Evolutionary conservation across 768 basidiomycete genomes (phyloP).

Genomic region (Hortiboletus flavorubellus): DNA sequence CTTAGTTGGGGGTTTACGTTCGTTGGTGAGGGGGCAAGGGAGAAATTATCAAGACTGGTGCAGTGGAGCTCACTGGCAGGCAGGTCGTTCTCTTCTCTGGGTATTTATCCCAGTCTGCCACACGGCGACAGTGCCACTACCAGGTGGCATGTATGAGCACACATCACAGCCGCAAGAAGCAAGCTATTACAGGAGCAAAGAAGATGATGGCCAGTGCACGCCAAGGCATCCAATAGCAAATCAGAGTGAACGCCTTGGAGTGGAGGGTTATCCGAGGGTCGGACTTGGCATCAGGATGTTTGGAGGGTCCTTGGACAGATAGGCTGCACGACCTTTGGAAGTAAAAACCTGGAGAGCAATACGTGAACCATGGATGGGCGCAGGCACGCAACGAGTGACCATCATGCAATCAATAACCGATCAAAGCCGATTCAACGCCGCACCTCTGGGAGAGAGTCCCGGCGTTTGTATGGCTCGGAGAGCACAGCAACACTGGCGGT

Average conservation of each 20-base stretch:
- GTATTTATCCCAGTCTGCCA: slow-evolving; percentile 25
- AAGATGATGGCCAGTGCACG: slow-evolving; percentile 7
- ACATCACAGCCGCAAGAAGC: slow-evolving; percentile 27
- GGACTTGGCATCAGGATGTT: background rate
- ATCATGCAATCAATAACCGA: slow-evolving; percentile 15
- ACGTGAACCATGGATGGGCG: background rate
- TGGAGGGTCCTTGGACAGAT: slow-evolving; percentile 5
- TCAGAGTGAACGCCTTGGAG: background rate
- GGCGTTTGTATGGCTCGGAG: background rate
- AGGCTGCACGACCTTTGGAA: background rate
- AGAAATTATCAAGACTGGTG: slow-evolving; percentile 3
- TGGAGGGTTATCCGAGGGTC: background rate
- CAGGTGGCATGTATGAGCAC: slow-evolving; percentile 22
- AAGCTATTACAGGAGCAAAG: slow-evolving; percentile 10
- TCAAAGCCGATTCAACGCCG: slow-evolving; percentile 16
- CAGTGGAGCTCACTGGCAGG: slow-evolving; percentile 11
- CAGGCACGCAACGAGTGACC: background rate
- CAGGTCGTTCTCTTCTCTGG: background rate
- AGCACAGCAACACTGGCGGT: too few relatives aligned
- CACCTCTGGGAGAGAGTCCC: background rate
- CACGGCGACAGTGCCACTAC: slow-evolving; percentile 26
- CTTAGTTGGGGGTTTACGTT: background rate
- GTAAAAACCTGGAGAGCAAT: background rate
- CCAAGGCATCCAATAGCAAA: slow-evolving; percentile 10
- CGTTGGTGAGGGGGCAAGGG: background rate